Evolutionary conservation across 2,329 filamentous ascomycete genomes (phyloP).

Genomic region (Ambrosiella beaveri): DNA sequence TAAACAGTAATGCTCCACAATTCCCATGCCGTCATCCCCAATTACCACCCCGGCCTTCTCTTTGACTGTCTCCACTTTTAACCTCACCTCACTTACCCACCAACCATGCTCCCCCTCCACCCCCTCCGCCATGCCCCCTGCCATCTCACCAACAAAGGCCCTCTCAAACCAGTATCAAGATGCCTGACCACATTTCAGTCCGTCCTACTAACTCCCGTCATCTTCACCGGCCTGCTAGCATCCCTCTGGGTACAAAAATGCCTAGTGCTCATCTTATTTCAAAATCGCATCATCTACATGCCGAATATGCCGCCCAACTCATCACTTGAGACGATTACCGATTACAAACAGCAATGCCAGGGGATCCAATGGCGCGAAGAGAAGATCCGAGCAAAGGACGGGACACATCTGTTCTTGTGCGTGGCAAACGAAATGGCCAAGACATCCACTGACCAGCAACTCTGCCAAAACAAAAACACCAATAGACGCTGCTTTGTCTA

Average conservation of each 20-base stretch:
- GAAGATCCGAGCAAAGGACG: conserved; percentile 42
- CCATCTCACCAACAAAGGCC: too few relatives aligned
- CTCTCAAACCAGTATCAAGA: too few relatives aligned
- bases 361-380: conserved; percentile 52
- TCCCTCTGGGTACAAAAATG: conserved; percentile 51
- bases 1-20: too few relatives aligned
- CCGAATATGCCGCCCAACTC: conserved; percentile 57
- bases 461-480: conserved; percentile 3
- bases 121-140: too few relatives aligned
- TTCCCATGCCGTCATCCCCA: too few relatives aligned
- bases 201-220: conserved; percentile 43
- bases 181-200: conserved; percentile 13
- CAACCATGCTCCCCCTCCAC: background rate
- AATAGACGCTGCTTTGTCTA: conserved; percentile 23
- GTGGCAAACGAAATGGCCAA: conserved; percentile 21
- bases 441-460: conserved; percentile 8
- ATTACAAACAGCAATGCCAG: conserved; percentile 41
- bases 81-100: background rate
- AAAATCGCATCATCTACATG: conserved; percentile 72
- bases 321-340: conserved; percentile 45
- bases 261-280: conserved; percentile 57
- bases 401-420: conserved; percentile 45
- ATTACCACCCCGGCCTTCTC: background rate
- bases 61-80: background rate
- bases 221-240: conserved; percentile 49